Percentiles rank a stretch among this genome's conserved stretches.
Evolutionary conservation across 805 yeast genomes (phyloP).

Genomic region (Saccharomycopsis fermentans): DNA sequence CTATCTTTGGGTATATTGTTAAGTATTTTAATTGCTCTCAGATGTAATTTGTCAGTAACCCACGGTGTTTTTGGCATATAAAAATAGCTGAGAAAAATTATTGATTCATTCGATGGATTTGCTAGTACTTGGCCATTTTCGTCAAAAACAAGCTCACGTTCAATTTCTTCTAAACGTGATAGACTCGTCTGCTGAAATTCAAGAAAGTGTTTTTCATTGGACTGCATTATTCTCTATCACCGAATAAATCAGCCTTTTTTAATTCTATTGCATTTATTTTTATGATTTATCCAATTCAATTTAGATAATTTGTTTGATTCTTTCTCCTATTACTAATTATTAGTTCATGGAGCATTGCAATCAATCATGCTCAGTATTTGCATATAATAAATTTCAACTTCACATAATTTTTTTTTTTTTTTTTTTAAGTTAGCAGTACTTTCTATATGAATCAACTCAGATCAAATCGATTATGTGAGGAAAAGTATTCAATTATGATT

Average conservation of each 20-base stretch:
- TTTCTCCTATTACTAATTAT: too few relatives aligned
- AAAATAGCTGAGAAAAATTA: not conserved
- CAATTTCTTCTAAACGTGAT: not conserved
- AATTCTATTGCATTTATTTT: not conserved
- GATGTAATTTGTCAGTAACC: not conserved
- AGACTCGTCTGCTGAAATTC: not conserved
- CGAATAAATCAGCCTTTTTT: too few relatives aligned
- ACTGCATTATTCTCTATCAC: not conserved
- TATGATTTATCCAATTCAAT: too few relatives aligned
- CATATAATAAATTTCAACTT: too few relatives aligned
- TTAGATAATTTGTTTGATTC: too few relatives aligned
- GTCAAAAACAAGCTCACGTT: not conserved
- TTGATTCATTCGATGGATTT: not conserved
- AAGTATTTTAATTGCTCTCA: not conserved
- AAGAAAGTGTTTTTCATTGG: not conserved
- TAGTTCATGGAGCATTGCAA: too few relatives aligned
- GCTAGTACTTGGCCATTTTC: not conserved
- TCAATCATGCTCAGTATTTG: too few relatives aligned
- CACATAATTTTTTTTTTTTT: too few relatives aligned
- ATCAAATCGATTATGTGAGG: too few relatives aligned
- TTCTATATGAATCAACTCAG: too few relatives aligned
- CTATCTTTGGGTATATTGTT: not conserved
- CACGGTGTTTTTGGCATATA: constrained; percentile 6
- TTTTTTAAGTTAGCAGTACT: too few relatives aligned
- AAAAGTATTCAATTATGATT: too few relatives aligned